These are phyloP conservation scores for Hygrophila difformis DNA, from an alignment of 257 asterid species.

Conservation along the genomic window DNA sequence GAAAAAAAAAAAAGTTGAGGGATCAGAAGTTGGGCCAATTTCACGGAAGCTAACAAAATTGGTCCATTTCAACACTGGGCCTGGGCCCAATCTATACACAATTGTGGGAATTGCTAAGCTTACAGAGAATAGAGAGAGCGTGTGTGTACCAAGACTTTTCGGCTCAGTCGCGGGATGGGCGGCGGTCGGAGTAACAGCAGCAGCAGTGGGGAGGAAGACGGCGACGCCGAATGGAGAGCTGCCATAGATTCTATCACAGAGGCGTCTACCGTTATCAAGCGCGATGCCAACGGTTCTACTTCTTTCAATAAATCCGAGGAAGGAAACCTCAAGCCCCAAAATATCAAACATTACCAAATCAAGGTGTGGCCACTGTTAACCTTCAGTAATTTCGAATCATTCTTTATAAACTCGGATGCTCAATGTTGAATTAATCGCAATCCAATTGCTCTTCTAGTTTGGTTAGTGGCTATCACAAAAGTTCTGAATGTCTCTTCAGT, in stretches of 20 bases:
- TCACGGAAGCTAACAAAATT: too few species aligned
- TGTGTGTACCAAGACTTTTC: not conserved
- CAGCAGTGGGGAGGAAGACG: slow-evolving; percentile 82
- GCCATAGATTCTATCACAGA: slow-evolving; percentile 69
- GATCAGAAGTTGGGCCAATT: too few species aligned
- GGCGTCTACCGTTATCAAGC: slow-evolving; percentile 18
- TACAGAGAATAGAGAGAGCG: not conserved
- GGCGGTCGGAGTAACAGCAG: slow-evolving; percentile 26
- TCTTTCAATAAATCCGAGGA: not conserved
- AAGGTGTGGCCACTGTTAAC: slow-evolving; percentile 29
- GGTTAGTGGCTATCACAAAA: too few species aligned
- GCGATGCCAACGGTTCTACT: slow-evolving; percentile 11
- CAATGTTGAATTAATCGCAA: too few species aligned
- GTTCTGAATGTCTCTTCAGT: too few species aligned
- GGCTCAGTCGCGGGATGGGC: slow-evolving; percentile 27
- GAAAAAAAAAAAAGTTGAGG: too few species aligned
- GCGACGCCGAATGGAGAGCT: slow-evolving; percentile 75
- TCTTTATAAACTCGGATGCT: not conserved
- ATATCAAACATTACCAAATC: slow-evolving; percentile 60
- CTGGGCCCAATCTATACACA: too few species aligned
- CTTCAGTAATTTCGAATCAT: not conserved
- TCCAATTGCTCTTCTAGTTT: too few species aligned
- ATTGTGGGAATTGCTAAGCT: too few species aligned
- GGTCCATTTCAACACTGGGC: too few species aligned
- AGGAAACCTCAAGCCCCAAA: slow-evolving; percentile 32